Percentiles rank a stretch among this genome's conserved stretches.
Evolutionary conservation across 345 rosid species (phyloP).

Genomic region (Eutrema heterophyllum): DNA sequence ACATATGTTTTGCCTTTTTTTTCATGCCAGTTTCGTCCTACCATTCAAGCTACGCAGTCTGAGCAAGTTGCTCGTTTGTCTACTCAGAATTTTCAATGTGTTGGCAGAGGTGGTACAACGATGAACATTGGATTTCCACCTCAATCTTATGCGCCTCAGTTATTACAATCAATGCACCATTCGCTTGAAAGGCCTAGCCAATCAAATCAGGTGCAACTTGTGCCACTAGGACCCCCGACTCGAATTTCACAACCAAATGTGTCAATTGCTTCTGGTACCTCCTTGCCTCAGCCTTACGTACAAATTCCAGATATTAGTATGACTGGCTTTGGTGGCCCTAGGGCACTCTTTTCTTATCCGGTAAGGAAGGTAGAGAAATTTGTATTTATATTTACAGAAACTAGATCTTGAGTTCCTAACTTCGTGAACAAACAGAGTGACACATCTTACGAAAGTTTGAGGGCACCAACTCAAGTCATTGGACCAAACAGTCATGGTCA

Average conservation of each 20-base stretch:
- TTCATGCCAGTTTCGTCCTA: conserved; percentile 62
- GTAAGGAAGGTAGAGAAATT: conserved; percentile 40
- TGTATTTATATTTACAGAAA: conserved; percentile 16
- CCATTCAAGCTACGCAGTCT: conserved; percentile 51
- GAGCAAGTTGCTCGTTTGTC: conserved; percentile 59
- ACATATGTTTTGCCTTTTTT: background rate
- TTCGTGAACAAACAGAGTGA: conserved; percentile 51
- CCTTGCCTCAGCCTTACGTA: conserved; percentile 46
- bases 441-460: conserved; percentile 50
- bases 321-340: conserved; percentile 54
- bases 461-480: conserved; percentile 48
- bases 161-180: conserved; percentile 59
- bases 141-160: conserved; percentile 60
- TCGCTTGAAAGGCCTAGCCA: conserved; percentile 60
- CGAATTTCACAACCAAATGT: conserved; percentile 49
- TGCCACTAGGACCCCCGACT: conserved; percentile 46
- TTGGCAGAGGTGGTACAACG: conserved; percentile 46
- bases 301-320: conserved; percentile 45
- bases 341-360: conserved; percentile 53
- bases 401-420: conserved; percentile 4
- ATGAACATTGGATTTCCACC: conserved; percentile 69
- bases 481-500: conserved; percentile 44
- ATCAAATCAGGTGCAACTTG: conserved; percentile 46
- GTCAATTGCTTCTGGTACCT: conserved; percentile 46
- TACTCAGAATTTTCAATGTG: conserved; percentile 72